These are phyloP conservation scores for Coniochaeta ligniaria DNA, from an alignment of 2,329 filamentous ascomycete species.

Conservation along the genomic window DNA sequence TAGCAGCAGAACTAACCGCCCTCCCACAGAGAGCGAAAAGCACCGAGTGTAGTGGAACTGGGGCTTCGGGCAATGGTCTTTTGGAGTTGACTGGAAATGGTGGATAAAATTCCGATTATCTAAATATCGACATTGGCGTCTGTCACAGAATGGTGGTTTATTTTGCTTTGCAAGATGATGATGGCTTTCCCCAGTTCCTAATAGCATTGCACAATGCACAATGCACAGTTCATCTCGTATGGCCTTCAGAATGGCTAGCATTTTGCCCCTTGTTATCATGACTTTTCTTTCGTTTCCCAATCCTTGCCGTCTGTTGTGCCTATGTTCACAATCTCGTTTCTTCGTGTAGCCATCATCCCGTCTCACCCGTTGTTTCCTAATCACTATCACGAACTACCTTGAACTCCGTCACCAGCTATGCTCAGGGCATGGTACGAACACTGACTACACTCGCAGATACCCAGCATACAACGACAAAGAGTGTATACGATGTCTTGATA, in stretches of 20 bases:
- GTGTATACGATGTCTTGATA: not conserved
- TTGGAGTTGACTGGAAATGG: not conserved
- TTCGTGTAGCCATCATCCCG: not conserved
- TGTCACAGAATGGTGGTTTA: not conserved
- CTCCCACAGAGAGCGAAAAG: slow-evolving; percentile 62
- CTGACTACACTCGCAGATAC: not conserved
- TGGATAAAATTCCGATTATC: not conserved
- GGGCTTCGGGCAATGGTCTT: not conserved
- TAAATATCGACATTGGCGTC: not conserved
- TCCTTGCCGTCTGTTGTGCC: too few relatives aligned
- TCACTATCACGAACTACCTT: not conserved
- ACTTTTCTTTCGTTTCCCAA: not conserved
- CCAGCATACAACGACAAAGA: not conserved
- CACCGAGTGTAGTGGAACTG: slow-evolving; percentile 52
- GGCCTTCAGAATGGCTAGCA: not conserved
- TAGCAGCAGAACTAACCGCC: slow-evolving; percentile 6
- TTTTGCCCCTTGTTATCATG: not conserved
- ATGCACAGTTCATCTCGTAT: too few relatives aligned
- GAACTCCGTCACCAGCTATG: not conserved
- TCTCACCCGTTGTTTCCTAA: not conserved
- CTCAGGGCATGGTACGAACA: not conserved
- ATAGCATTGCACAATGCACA: slow-evolving; percentile 6
- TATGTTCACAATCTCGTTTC: not conserved
- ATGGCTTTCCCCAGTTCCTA: slow-evolving; percentile 9
- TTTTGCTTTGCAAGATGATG: slow-evolving; percentile 5